Conservation (phyloP, 768 basidiomycete genomes). For the Tulasnella sp. region DNA sequence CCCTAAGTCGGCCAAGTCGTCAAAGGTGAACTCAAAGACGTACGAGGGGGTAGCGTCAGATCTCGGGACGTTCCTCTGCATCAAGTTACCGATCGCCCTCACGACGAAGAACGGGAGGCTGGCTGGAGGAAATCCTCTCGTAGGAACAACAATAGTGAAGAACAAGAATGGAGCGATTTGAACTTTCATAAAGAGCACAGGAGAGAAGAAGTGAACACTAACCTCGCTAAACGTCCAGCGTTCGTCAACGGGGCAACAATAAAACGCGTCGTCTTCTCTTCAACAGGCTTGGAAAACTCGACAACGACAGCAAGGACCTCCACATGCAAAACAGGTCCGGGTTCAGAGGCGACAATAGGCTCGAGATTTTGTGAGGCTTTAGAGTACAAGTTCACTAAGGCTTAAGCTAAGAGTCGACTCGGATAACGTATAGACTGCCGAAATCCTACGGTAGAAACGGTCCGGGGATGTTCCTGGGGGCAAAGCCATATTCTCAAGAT, state of each 20-base stretch:
- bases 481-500: no score
- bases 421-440: no score
- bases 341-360: no score
- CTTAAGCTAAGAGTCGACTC: no score
- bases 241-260: background rate
- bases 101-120: background rate
- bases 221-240: background rate
- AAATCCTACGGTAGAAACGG: no score
- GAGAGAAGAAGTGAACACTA: no score
- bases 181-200: background rate
- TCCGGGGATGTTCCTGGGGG: no score
- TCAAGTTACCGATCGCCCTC: background rate
- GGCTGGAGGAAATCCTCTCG: background rate
- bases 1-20: background rate
- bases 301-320: background rate
- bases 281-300: background rate
- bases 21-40: background rate
- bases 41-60: background rate
- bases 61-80: background rate
- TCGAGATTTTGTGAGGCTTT: no score
- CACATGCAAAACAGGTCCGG: background rate
- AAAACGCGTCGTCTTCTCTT: background rate
- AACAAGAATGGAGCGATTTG: background rate
- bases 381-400: no score
- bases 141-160: no score